phyloP scores from a whole-genome alignment of 2,329 filamentous ascomycete genomes.

The Claviceps cyperi region DNA sequence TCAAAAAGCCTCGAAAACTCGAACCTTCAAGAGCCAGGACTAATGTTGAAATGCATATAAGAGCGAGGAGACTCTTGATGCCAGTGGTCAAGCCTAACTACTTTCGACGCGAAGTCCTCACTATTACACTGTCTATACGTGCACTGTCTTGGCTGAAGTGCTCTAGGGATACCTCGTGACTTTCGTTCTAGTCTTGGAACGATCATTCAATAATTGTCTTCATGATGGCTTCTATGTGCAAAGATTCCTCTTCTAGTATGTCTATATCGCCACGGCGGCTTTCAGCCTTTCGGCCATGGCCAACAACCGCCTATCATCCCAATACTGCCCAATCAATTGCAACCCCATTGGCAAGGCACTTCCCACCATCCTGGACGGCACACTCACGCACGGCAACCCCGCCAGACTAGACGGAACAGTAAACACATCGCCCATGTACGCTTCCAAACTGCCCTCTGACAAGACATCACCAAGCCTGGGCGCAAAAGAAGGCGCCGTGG shows the following conservation, averaged over 20 bases:
- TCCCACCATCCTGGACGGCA: slow-evolving; percentile 39
- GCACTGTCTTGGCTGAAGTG: not conserved
- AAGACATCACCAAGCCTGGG: slow-evolving; percentile 48
- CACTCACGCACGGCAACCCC: slow-evolving; percentile 73
- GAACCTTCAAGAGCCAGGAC: no score
- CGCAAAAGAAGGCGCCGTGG: slow-evolving; percentile 67
- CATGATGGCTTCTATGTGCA: not conserved
- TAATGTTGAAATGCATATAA: no score
- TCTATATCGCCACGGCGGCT: slow-evolving; percentile 19
- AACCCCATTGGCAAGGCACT: slow-evolving; percentile 36
- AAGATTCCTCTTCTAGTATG: not conserved
- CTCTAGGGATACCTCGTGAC: not conserved
- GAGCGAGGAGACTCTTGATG: no score
- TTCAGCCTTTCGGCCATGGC: slow-evolving; percentile 32
- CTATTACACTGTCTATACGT: no score
- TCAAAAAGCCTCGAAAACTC: no score
- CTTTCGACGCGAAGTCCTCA: no score
- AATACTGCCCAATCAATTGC: slow-evolving; percentile 71
- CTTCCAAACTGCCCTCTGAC: slow-evolving; percentile 46
- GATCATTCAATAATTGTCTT: not conserved
- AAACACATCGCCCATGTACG: slow-evolving; percentile 88
- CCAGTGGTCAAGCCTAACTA: no score
- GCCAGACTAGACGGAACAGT: slow-evolving; percentile 91
- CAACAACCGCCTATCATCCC: slow-evolving; percentile 54
- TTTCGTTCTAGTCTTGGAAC: no score